A percentile compares a stretch with the other conserved stretches of the same genome.
Evolutionary conservation across 306 rosid species (phyloP).

Genomic region (Lathyrus aphaca): DNA sequence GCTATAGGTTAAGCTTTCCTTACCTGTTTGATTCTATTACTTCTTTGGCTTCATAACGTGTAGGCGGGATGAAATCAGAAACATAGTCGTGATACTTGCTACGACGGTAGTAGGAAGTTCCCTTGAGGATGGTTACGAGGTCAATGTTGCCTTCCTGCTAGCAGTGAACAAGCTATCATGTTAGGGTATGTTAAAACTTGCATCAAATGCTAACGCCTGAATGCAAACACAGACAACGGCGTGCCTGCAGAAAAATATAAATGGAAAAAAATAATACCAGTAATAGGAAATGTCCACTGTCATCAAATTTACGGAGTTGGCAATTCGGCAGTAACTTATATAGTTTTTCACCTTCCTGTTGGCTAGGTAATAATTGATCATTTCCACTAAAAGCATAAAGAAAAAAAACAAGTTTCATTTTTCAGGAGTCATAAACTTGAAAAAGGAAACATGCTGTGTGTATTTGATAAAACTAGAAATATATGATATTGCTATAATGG

Average conservation of each 20-base stretch:
- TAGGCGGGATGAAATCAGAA: slow-evolving; percentile 75
- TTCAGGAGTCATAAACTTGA: slow-evolving; percentile 27
- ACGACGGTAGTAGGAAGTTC: slow-evolving; percentile 74
- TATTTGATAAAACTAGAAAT: not conserved
- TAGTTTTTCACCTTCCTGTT: slow-evolving; percentile 71
- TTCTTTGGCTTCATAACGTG: slow-evolving; percentile 55
- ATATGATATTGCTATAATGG: not conserved
- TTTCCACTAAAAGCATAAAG: slow-evolving; percentile 61
- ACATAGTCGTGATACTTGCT: slow-evolving; percentile 62
- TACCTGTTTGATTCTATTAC: slow-evolving; percentile 55
- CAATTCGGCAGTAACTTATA: slow-evolving; percentile 50
- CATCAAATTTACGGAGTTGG: slow-evolving; percentile 62
- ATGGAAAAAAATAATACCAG: slow-evolving; percentile 61
- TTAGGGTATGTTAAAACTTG: slow-evolving; percentile 31
- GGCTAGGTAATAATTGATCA: slow-evolving; percentile 76
- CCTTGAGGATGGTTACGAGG: slow-evolving; percentile 69
- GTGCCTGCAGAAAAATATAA: slow-evolving; percentile 1
- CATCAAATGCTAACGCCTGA: slow-evolving; percentile 28
- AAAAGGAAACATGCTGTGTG: slow-evolving; percentile 12
- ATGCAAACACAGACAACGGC: slow-evolving; percentile 1
- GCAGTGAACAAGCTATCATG: not conserved
- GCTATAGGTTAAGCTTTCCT: slow-evolving; percentile 22
- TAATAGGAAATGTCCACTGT: slow-evolving; percentile 80
- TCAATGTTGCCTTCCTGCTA: slow-evolving; percentile 74
- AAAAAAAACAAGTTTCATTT: slow-evolving; percentile 35